A percentile compares a stretch with the other conserved stretches of the same genome.
Evolutionary conservation across 495 filamentous ascomycete species (phyloP).

Genomic region (Aspergillus bridgeri): DNA sequence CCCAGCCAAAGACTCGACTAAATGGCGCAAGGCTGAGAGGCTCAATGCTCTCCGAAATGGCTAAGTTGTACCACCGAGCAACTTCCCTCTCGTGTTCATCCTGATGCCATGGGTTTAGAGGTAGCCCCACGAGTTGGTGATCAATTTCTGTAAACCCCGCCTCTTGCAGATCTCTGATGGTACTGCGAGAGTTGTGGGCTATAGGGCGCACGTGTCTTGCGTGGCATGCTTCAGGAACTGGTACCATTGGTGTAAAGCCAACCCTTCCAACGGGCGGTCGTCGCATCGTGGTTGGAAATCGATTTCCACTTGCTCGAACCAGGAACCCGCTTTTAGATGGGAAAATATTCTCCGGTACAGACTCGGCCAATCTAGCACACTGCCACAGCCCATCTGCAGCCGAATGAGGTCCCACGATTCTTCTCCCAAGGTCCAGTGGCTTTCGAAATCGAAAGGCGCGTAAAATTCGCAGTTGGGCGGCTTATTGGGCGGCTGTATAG

Average conservation of each 20-base stretch:
- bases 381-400: constrained; percentile 75
- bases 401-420: constrained; percentile 86
- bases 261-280: constrained; percentile 55
- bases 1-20: constrained; percentile 61
- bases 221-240: constrained; percentile 68
- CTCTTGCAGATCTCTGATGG: constrained; percentile 57
- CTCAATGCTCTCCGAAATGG: constrained; percentile 69
- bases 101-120: constrained; percentile 74
- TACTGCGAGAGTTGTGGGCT: constrained; percentile 57
- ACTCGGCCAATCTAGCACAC: constrained; percentile 72
- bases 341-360: constrained; percentile 70
- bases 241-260: constrained; percentile 63
- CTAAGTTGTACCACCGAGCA: constrained; percentile 83
- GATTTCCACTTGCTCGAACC: constrained; percentile 88
- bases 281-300: constrained; percentile 76
- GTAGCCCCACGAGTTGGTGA: constrained; percentile 67
- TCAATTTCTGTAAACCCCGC: constrained; percentile 84
- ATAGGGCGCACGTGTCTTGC: constrained; percentile 61
- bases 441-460: constrained; percentile 71
- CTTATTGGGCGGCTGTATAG: constrained; percentile 74
- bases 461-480: constrained; percentile 68
- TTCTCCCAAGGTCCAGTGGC: constrained; percentile 71
- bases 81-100: constrained; percentile 66
- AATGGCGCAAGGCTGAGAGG: constrained; percentile 73
- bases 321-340: constrained; percentile 77